phyloP scores from a whole-genome alignment of 2,329 filamentous ascomycete genomes.

The Verticillium nonalfalfae region DNA sequence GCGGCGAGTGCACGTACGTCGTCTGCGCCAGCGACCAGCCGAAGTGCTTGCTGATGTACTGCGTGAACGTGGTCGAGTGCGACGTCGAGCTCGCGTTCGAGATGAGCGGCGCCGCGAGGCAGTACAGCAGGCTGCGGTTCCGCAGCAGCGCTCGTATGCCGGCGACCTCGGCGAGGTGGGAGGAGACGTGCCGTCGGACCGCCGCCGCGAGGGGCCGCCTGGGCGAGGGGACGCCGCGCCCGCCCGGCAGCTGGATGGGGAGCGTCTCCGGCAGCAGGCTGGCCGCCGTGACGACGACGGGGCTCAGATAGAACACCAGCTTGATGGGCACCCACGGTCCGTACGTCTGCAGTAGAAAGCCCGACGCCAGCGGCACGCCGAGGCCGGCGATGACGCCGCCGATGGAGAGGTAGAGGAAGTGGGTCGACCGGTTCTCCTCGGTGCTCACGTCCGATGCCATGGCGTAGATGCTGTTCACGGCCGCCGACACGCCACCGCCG shows the following conservation, averaged over 20 bases:
- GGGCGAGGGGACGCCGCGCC: not conserved
- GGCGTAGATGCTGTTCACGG: slow-evolving; percentile 31
- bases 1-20: slow-evolving; percentile 31
- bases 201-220: slow-evolving; percentile 4
- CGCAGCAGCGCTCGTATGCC: slow-evolving; percentile 26
- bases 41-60: slow-evolving; percentile 38
- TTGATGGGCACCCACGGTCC: slow-evolving; percentile 34
- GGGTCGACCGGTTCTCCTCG: slow-evolving; percentile 29
- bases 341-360: slow-evolving; percentile 28
- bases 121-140: slow-evolving; percentile 26
- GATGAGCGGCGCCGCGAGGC: slow-evolving; percentile 31
- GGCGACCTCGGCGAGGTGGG: slow-evolving; percentile 23
- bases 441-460: slow-evolving; percentile 35
- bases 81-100: slow-evolving; percentile 26
- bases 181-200: slow-evolving; percentile 19
- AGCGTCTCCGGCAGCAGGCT: slow-evolving; percentile 34
- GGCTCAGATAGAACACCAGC: slow-evolving; percentile 21
- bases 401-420: slow-evolving; percentile 34
- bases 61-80: slow-evolving; percentile 27
- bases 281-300: slow-evolving; percentile 23
- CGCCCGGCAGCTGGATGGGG: slow-evolving; percentile 11
- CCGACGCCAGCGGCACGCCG: slow-evolving; percentile 28
- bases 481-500: slow-evolving; percentile 33
- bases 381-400: slow-evolving; percentile 32
- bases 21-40: slow-evolving; percentile 35